Evolutionary conservation across 305 asterid species (phyloP), one percentile per base, ranked within the genome.

Genomic region (Caryopteris hybrid): DNA sequence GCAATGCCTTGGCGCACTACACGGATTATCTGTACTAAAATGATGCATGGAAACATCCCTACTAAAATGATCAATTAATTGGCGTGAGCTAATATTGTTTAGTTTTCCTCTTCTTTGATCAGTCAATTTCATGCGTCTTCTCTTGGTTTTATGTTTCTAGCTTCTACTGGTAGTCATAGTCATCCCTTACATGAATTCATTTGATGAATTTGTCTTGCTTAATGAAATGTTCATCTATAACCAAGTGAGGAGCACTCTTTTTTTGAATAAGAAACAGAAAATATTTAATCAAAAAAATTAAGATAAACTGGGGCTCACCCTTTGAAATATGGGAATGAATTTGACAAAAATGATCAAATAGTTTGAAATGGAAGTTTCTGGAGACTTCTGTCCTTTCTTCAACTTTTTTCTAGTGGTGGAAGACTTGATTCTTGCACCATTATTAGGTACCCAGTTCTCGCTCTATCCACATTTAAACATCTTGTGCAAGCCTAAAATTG

Each of bases 191-290:
- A 67, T 52, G 36, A 43, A 20, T 45, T 22, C 42, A 31, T 39
- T 29, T 66, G 43, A 59, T 60, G 73, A 66, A n/a, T 61, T 54
- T 38, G 17, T 9, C 41, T 57, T 47, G 57, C 45, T 34, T 25
- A 9, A 21, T 59, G 51, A 48, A n/a, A 47, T 61, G 7, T 47
- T 41, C 2, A 21, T 21, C 20, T 42, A 16, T 57, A 43, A 17
- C 52, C 31, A 17, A 33, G 58, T 33, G 6, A 18, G 42, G 29
- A 16, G 33, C 14, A 31, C 14, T 18, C 14, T 14, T 3, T 14
- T 46, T n/a, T n/a, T n/a, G n/a, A n/a, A n/a, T n/a, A n/a, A n/a
- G n/a, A n/a, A n/a, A n/a, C n/a, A n/a, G n/a, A n/a, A n/a, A n/a
- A n/a, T n/a, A n/a, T n/a, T n/a, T n/a, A n/a, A n/a, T n/a, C n/a